Conservation (phyloP, 768 basidiomycete species). For the Leccinum obscurum region DNA sequence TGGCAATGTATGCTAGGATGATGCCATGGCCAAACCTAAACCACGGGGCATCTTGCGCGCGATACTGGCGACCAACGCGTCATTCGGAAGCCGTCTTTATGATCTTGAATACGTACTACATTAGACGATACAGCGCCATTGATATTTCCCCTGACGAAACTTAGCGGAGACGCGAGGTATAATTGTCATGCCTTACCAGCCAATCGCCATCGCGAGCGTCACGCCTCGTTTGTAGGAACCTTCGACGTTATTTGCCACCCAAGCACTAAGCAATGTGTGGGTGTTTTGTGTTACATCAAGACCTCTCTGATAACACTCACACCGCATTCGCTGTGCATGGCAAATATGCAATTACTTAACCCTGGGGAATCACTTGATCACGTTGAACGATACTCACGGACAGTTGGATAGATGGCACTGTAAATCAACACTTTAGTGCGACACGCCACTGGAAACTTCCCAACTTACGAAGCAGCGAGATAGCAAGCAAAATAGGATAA, state of each 20-base stretch:
- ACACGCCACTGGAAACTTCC: background rate
- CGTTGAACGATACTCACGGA: constrained; percentile 35
- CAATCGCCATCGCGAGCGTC: constrained; percentile 69
- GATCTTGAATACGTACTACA: constrained; percentile 44
- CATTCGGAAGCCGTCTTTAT: background rate
- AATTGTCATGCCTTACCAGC: constrained; percentile 36
- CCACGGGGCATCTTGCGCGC: constrained; percentile 62
- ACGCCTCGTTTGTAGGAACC: constrained; percentile 74
- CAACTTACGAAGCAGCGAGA: constrained; percentile 64
- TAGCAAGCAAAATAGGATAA: constrained; percentile 75
- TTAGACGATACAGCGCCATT: constrained; percentile 70
- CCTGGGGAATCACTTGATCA: background rate
- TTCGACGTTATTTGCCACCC: constrained; percentile 73
- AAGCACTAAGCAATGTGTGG: constrained; percentile 45
- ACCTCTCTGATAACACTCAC: constrained; percentile 32
- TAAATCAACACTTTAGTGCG: constrained; percentile 1
- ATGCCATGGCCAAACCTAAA: constrained; percentile 70
- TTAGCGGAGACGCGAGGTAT: constrained; percentile 18
- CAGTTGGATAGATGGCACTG: constrained; percentile 48
- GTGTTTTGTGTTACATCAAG: constrained; percentile 10
- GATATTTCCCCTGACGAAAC: constrained; percentile 49
- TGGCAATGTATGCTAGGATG: constrained; percentile 65
- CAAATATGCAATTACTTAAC: background rate
- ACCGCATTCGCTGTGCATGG: constrained; percentile 46
- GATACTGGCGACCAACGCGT: constrained; percentile 48